These are phyloP conservation scores for Alisma plantagoaquatica DNA, from an alignment of 106 monocot species.

Conservation along the genomic window DNA sequence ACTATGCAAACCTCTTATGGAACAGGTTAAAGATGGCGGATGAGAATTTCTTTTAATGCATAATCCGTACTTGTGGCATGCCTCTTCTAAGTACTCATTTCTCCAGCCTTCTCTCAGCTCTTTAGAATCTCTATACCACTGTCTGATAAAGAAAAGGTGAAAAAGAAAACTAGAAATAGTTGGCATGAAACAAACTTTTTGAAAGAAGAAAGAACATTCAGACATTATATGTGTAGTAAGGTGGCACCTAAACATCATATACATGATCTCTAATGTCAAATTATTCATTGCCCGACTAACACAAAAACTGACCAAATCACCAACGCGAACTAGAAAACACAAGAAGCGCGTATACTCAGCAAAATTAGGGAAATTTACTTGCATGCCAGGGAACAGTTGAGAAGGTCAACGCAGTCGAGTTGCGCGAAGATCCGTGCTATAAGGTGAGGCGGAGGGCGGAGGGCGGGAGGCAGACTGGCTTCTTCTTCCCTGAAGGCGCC, in stretches of 20 bases:
- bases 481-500: background rate
- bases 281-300: background rate
- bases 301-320: background rate
- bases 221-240: too few relatives aligned
- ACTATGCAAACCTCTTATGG: conserved; percentile 56
- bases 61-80: conserved; percentile 33
- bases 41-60: conserved; percentile 38
- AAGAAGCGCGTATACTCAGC: background rate
- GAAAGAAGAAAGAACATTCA: background rate
- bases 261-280: background rate
- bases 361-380: conserved; percentile 25
- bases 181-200: background rate
- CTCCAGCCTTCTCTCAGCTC: conserved; percentile 82
- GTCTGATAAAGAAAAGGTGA: conserved; percentile 26
- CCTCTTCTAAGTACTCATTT: conserved; percentile 74
- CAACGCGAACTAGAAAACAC: background rate
- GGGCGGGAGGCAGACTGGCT: conserved; percentile 29
- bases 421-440: conserved; percentile 69
- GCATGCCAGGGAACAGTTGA: conserved; percentile 81
- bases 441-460: conserved; percentile 39
- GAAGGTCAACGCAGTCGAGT: conserved; percentile 91
- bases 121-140: conserved; percentile 67
- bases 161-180: background rate
- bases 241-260: too few relatives aligned
- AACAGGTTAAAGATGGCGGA: conserved; percentile 52